Percentiles rank a stretch among this genome's conserved stretches.
Evolutionary conservation across 73 alveolate species (phyloP).

Genomic region (Paramecium biaurelia): DNA sequence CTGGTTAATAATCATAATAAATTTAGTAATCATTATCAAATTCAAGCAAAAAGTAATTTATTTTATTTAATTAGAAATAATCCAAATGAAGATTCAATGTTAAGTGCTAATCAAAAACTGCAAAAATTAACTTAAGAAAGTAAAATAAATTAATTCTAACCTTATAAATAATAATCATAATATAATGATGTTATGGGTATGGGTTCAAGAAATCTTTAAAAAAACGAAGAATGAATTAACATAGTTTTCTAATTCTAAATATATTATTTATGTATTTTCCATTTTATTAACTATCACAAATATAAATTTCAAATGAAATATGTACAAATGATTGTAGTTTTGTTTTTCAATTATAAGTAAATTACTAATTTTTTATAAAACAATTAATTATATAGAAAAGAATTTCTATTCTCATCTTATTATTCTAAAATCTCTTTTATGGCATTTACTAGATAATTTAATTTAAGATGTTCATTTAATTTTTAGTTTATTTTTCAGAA

Average conservation of each 20-base stretch:
- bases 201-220: background rate
- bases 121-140: background rate
- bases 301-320: background rate
- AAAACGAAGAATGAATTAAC: conserved; percentile 24
- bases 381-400: too few relatives aligned
- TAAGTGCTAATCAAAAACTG: background rate
- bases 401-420: too few relatives aligned
- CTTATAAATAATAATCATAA: conserved; percentile 28
- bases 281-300: background rate
- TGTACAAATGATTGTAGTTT: background rate
- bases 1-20: background rate
- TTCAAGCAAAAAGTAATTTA: background rate
- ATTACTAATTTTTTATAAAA: too few relatives aligned
- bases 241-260: background rate
- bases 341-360: too few relatives aligned
- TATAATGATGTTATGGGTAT: conserved; percentile 26
- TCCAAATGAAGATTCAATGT: background rate
- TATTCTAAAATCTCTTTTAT: too few relatives aligned
- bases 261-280: background rate
- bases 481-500: too few relatives aligned
- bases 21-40: background rate
- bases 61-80: background rate
- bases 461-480: too few relatives aligned
- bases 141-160: conserved; percentile 17
- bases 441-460: too few relatives aligned